Evolutionary conservation across 2,329 filamentous ascomycete genomes (phyloP).

Genomic region (Calonectria ilicicola): DNA sequence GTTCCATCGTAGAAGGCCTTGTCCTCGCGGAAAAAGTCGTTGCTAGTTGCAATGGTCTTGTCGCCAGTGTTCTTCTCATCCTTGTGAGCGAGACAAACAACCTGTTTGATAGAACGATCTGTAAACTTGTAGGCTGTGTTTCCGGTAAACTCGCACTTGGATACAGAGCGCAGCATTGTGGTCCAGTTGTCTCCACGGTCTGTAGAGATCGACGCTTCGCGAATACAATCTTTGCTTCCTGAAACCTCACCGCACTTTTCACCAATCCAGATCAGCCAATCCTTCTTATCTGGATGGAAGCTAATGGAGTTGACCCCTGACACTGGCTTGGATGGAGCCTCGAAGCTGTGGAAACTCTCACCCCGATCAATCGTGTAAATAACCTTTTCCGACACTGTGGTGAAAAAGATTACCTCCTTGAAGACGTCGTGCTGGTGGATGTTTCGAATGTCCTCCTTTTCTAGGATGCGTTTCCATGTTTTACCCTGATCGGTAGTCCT

Average conservation of each 20-base stretch:
- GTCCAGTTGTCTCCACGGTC: slow-evolving; percentile 88
- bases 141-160: slow-evolving; percentile 88
- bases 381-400: slow-evolving; percentile 74
- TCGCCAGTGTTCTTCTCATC: slow-evolving; percentile 72
- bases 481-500: slow-evolving; percentile 91
- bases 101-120: slow-evolving; percentile 61
- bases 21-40: slow-evolving; percentile 79
- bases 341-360: slow-evolving; percentile 77
- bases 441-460: slow-evolving; percentile 74
- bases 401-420: slow-evolving; percentile 88
- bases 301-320: slow-evolving; percentile 62
- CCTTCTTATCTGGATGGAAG: slow-evolving; percentile 87
- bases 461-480: slow-evolving; percentile 78
- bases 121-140: slow-evolving; percentile 65
- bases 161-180: slow-evolving; percentile 78
- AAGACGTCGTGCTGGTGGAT: slow-evolving; percentile 85
- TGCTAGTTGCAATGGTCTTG: slow-evolving; percentile 79
- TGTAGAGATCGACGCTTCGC: slow-evolving; percentile 79
- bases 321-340: slow-evolving; percentile 69
- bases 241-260: slow-evolving; percentile 72
- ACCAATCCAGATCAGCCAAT: slow-evolving; percentile 95
- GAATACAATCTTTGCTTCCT: slow-evolving; percentile 71
- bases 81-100: slow-evolving; percentile 68
- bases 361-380: slow-evolving; percentile 88
- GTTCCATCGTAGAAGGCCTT: slow-evolving; percentile 63